Evolutionary conservation across 495 filamentous ascomycete genomes (phyloP).

Genomic region (Trichoderma gamsii): DNA sequence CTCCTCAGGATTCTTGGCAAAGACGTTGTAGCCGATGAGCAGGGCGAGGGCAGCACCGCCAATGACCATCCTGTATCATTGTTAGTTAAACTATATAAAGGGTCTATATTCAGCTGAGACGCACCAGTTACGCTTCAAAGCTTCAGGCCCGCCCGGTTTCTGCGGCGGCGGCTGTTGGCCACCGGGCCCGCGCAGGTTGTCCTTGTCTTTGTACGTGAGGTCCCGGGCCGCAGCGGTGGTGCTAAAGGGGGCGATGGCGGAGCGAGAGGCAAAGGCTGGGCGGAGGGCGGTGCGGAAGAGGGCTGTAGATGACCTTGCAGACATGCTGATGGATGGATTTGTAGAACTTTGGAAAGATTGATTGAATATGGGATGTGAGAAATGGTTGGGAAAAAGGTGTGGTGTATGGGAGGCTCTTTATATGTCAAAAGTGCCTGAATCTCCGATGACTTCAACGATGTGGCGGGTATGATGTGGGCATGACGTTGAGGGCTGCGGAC

Average conservation of each 20-base stretch:
- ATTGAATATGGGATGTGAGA: neutral
- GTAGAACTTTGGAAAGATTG: neutral
- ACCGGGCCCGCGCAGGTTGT: neutral
- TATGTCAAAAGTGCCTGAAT: too few relatives aligned
- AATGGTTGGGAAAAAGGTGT: neutral
- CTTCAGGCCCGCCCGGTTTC: neutral
- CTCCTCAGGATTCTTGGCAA: neutral
- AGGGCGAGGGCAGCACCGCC: neutral
- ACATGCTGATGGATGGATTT: neutral
- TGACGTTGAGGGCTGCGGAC: neutral
- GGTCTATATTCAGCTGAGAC: too few relatives aligned
- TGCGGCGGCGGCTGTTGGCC: neutral
- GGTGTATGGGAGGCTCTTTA: neutral
- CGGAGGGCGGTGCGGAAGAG: conserved; percentile 2
- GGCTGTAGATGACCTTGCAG: neutral
- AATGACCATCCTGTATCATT: neutral
- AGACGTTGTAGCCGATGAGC: neutral
- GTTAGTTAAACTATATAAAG: too few relatives aligned
- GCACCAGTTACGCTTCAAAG: neutral
- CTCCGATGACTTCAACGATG: neutral
- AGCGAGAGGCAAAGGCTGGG: neutral
- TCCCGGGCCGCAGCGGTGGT: neutral
- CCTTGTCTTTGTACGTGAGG: neutral
- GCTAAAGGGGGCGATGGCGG: neutral
- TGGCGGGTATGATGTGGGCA: conserved; percentile 8